Evolutionary conservation across 768 basidiomycete genomes (phyloP).

Genomic region (Ramaria sp.): DNA sequence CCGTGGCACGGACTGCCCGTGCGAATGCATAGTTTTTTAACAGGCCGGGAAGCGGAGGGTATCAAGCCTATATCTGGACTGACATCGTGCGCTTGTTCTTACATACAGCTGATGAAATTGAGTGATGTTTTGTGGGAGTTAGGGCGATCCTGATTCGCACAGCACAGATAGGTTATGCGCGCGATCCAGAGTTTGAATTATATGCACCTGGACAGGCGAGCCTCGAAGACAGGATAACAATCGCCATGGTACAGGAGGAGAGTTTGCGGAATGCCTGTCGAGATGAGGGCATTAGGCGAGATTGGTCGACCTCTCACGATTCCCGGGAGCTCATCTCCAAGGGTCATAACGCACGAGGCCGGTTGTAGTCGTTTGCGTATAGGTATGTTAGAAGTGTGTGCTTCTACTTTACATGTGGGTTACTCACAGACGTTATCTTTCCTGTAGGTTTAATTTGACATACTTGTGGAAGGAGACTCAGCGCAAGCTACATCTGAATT

Average conservation of each 20-base stretch:
- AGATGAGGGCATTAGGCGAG: slow-evolving; percentile 8
- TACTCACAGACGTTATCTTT: too few species aligned
- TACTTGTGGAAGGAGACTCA: too few species aligned
- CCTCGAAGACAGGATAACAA: slow-evolving; percentile 30
- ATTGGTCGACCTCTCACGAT: neutral
- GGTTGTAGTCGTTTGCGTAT: neutral
- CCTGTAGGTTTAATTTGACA: neutral
- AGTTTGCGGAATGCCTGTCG: slow-evolving; percentile 12
- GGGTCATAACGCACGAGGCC: neutral
- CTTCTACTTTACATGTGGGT: too few species aligned
- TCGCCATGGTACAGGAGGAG: slow-evolving; percentile 22
- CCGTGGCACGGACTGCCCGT: slow-evolving; percentile 32
- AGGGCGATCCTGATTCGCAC: slow-evolving; percentile 42
- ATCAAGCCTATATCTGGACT: slow-evolving; percentile 84
- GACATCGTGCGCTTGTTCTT: slow-evolving; percentile 58
- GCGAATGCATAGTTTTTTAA: slow-evolving; percentile 72
- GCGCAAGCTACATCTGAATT: too few species aligned
- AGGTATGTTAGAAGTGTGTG: too few species aligned
- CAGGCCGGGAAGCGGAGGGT: slow-evolving; percentile 74
- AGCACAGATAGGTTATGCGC: slow-evolving; percentile 38
- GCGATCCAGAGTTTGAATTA: slow-evolving; percentile 33
- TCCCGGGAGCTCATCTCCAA: neutral
- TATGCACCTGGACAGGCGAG: slow-evolving; percentile 32
- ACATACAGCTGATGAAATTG: neutral
- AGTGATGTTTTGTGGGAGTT: neutral